Evolutionary conservation across 768 basidiomycete genomes (phyloP), one percentile per base, ranked within the genome.

Genomic region (Panus rudis): DNA sequence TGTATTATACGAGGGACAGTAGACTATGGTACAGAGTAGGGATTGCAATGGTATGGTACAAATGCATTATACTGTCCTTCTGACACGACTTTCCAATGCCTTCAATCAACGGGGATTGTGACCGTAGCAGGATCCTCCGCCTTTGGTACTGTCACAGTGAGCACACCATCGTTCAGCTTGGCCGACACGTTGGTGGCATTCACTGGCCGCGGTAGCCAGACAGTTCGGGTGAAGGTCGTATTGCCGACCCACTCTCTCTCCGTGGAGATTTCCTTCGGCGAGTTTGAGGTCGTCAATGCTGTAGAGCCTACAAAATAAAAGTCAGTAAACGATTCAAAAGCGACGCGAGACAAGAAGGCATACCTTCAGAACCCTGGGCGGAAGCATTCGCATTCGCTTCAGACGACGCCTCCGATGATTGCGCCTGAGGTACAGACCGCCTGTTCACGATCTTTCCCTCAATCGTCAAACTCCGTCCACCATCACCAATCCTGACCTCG

Each of bases 381-480:
- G 33, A 20, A 16, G 33, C 16, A 35, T 14, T 17, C n/a, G 33
- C 33, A 20, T 35, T 17, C 33, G n/a, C 33, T n/a, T 30, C 10
- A 7, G 33, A 17, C 11, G n/a, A 37, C 10, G 8, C 24, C 19
- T 30, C 10, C 23, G 17, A 24, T 41, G 12, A 13, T 35, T 35
- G 33, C 16, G 21, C 33, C 13, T 41, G 25, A 4, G 48, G 41
- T 6, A 23, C 25, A 10, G 35, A 27, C 41, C 40, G 45, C 17
- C 63, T 59, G 32, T 62, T 62, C 37, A 60, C 53, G 28, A 75
- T 61, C 52, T 71, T 79, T 6, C 86, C 86, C 56, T 84, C 76
- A 43, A 90, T 85, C 3, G 79, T 85, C 44, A 88, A 57, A 48
- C 76, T 84, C 43, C 75, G 70, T 2, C 84, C 85, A 13, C 72